A percentile compares a stretch with the other conserved stretches of the same genome.
Conservation (phyloP, 371 early-diverging fungal genomes). For the Saksenaea vasiformis region DNA sequence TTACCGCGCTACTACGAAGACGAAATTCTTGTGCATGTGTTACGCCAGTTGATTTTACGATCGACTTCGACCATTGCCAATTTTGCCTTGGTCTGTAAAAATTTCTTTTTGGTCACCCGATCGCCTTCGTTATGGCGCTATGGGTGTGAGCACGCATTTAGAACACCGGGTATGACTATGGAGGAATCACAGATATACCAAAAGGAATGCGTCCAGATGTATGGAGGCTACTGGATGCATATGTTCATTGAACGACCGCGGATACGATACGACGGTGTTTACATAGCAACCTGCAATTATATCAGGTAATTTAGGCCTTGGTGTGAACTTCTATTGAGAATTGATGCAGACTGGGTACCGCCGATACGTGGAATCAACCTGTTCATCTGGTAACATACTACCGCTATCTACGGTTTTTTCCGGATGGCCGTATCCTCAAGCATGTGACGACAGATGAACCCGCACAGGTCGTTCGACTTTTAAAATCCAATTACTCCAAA, state of each 20-base stretch:
- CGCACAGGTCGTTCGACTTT: slow-evolving; percentile 29
- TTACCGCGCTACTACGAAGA: slow-evolving; percentile 1
- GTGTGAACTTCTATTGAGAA: not conserved
- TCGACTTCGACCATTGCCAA: slow-evolving; percentile 48
- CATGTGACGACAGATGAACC: slow-evolving; percentile 64
- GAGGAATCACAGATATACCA: slow-evolving; percentile 24
- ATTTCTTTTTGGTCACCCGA: slow-evolving; percentile 51
- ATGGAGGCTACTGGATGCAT: slow-evolving; percentile 41
- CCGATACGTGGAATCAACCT: slow-evolving; percentile 60
- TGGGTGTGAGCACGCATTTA: slow-evolving; percentile 50
- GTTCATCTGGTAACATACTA: slow-evolving; percentile 74
- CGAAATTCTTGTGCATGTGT: slow-evolving; percentile 43
- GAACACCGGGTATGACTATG: slow-evolving; percentile 31
- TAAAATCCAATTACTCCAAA: slow-evolving; percentile 28
- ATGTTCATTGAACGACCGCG: slow-evolving; percentile 70
- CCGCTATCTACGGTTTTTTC: slow-evolving; percentile 68
- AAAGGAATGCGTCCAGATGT: slow-evolving; percentile 24
- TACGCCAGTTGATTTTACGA: slow-evolving; percentile 37
- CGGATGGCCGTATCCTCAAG: slow-evolving; percentile 51
- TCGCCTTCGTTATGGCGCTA: slow-evolving; percentile 60
- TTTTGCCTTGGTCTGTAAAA: slow-evolving; percentile 58
- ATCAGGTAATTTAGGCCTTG: slow-evolving; percentile 36
- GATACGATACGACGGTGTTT: slow-evolving; percentile 68
- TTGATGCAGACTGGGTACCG: slow-evolving; percentile 38
- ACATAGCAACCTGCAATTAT: slow-evolving; percentile 69